Percentiles rank a stretch among this genome's conserved stretches.
phyloP scores from a whole-genome alignment of 108 stramenopile species.

The Craspedostauros australis region DNA sequence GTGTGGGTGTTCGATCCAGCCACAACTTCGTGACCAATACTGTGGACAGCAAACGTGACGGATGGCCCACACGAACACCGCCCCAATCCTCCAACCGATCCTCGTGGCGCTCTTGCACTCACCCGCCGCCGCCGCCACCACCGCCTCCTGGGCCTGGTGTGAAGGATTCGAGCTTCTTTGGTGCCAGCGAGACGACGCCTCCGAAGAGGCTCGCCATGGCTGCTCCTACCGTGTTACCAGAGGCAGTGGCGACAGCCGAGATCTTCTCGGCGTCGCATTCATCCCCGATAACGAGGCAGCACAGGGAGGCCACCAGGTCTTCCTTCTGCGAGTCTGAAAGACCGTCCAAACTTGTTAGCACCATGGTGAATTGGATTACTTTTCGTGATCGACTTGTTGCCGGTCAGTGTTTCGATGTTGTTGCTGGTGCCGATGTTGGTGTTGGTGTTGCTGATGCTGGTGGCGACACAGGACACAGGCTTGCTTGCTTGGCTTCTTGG shows the following conservation, averaged over 20 bases:
- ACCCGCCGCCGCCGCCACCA: conserved; percentile 59
- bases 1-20: no score
- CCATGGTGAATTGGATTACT: conserved; percentile 34
- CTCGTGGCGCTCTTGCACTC: no score
- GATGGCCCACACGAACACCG: no score
- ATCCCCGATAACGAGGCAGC: conserved; percentile 55
- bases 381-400: neutral
- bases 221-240: conserved; percentile 54
- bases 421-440: no score
- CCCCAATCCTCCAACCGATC: no score
- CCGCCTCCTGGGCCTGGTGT: conserved; percentile 50
- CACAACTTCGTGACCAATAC: no score
- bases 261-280: conserved; percentile 60
- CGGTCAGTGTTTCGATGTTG: no score
- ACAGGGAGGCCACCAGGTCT: conserved; percentile 80
- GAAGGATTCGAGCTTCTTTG: conserved; percentile 32
- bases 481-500: no score
- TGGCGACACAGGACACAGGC: no score
- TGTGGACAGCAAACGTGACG: no score
- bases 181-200: conserved; percentile 34
- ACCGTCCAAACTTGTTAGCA: conserved; percentile 53
- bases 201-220: conserved; percentile 70
- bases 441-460: no score
- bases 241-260: conserved; percentile 58
- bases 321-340: conserved; percentile 66